Evolutionary conservation across 2,329 filamentous ascomycete species (phyloP), one percentile per base, ranked within the genome.

Genomic region (Cytospora chrysosperma): DNA sequence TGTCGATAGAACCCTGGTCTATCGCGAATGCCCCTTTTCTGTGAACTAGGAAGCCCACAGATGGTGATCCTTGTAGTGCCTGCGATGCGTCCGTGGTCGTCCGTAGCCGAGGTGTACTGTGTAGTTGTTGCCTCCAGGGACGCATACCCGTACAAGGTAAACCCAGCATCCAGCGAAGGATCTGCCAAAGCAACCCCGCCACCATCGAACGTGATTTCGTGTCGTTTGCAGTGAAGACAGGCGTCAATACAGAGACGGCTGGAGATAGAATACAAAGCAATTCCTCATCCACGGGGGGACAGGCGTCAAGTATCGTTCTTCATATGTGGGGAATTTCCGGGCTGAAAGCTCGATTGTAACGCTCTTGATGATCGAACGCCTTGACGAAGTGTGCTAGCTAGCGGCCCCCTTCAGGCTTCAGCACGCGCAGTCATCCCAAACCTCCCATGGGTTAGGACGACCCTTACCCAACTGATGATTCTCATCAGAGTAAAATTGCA

Each of bases 401-500:
- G 32, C 32, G 32, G 32, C 32, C 32, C 15, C 7, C 32, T 34
- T 15, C 32, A 34, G 30, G 2, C 32, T 34, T 15, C 32, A 34
- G 30, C 30, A 34, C 32, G 32, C 10, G 9, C 4, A 15, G 32
- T 15, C 4, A 34, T 40, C 37, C 7, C n/a, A n/a, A n/a, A n/a
- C 37, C 17, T 47, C 8, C n/a, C 4, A n/a, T 47, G 21, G 9
- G 19, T 13, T n/a, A 24, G 10, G 43, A 24, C 43, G 9, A 47
- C 43, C 43, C n/a, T 47, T 47, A 13, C 43, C n/a, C 7, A 47
- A 47, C 24, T 47, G n/a, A 47, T 47, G 43, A 30, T 40, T 61
- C 59, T 61, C 59, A 61, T 61, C 59, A 55, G 37, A 55, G 40
- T 61, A 49, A 61, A 17, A 61, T 61, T 61, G 51, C 51, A 49